These are phyloP conservation scores for Pleomassaria siparia DNA, from an alignment of 2,329 filamentous ascomycete species.

Conservation along the genomic window DNA sequence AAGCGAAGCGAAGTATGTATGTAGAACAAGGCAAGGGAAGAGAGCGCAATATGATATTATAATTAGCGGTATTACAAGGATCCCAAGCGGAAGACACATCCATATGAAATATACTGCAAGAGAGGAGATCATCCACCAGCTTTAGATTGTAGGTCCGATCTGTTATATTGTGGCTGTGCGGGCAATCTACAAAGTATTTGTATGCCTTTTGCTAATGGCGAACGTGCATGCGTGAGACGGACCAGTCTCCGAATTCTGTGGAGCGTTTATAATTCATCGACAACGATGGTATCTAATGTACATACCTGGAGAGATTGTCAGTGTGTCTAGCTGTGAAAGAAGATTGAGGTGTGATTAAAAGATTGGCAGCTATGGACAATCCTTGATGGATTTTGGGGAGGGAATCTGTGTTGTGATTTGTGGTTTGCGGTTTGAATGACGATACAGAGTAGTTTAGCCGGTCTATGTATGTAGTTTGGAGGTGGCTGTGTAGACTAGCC, in stretches of 20 bases:
- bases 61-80: background rate
- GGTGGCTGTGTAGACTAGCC: too few species aligned
- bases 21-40: background rate
- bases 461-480: too few species aligned
- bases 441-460: background rate
- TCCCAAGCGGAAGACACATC: constrained; percentile 1
- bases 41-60: background rate
- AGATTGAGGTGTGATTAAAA: background rate
- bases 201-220: background rate
- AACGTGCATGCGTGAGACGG: background rate
- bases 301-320: too few species aligned
- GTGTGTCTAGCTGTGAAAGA: too few species aligned
- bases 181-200: too few species aligned
- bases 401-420: background rate
- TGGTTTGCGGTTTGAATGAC: too few species aligned
- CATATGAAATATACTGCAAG: constrained; percentile 5
- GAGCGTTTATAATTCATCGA: too few species aligned
- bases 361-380: background rate
- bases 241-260: background rate
- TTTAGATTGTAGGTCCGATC: background rate
- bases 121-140: constrained; percentile 4
- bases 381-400: background rate
- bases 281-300: too few species aligned
- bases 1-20: too few species aligned
- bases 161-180: constrained; percentile 7